A percentile compares a stretch with the other conserved stretches of the same genome.
These are phyloP conservation scores for Lantana camara DNA, from an alignment of 257 asterid species.

Conservation along the genomic window DNA sequence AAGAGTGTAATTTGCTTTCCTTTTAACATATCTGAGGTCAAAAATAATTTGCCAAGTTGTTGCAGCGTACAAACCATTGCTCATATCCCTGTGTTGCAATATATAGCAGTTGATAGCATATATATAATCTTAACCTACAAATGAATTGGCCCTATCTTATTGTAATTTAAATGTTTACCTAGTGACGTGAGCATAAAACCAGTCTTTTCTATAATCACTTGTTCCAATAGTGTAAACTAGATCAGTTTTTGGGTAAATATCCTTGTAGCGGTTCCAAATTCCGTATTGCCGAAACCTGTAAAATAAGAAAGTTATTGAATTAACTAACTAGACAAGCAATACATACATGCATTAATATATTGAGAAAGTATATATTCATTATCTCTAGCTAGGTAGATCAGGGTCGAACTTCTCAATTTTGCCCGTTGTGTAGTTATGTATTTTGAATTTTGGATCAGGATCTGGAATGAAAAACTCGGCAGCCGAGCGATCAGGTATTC, in stretches of 20 bases:
- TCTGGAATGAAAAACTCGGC: no score
- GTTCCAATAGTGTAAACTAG: slow-evolving; percentile 47
- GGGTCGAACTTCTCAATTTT: slow-evolving; percentile 31
- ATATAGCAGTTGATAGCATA: no score
- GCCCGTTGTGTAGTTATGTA: slow-evolving; percentile 21
- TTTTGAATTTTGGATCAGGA: slow-evolving; percentile 34
- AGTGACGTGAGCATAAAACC: slow-evolving; percentile 69
- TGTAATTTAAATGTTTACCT: slow-evolving; percentile 41
- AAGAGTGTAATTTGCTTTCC: slow-evolving; percentile 55
- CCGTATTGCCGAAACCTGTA: slow-evolving; percentile 67
- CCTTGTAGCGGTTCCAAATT: slow-evolving; percentile 53
- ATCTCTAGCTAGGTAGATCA: neutral
- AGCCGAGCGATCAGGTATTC: slow-evolving; percentile 66
- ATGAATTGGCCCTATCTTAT: no score
- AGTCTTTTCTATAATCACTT: slow-evolving; percentile 48
- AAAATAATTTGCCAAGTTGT: slow-evolving; percentile 70
- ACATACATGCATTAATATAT: neutral
- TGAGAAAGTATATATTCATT: no score
- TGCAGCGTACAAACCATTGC: slow-evolving; percentile 27
- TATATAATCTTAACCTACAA: no score
- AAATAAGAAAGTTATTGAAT: neutral
- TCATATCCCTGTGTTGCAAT: slow-evolving; percentile 41
- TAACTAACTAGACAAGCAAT: no score
- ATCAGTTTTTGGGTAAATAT: slow-evolving; percentile 41
- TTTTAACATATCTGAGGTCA: slow-evolving; percentile 28